Evolutionary conservation across 768 basidiomycete species (phyloP).

Genomic region (Suillus occidentalis): DNA sequence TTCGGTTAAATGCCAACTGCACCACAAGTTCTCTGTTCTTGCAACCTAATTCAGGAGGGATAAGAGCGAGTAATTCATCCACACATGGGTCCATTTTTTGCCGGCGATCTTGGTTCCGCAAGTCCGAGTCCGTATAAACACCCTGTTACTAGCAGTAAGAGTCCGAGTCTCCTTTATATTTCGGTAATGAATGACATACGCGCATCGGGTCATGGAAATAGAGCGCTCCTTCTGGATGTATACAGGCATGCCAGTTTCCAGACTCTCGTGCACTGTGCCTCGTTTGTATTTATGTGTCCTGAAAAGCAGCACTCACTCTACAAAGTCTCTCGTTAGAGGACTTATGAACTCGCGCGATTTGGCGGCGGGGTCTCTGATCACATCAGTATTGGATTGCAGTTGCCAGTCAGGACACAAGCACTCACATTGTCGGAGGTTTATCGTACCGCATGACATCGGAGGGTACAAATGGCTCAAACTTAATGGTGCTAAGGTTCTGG

Average conservation of each 20-base stretch:
- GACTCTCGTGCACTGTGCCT: background rate
- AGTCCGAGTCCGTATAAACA: conserved; percentile 48
- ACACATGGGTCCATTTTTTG: background rate
- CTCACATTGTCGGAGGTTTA: background rate
- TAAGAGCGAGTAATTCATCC: background rate
- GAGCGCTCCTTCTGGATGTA: conserved; percentile 56
- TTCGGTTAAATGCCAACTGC: background rate
- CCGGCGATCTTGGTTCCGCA: conserved; percentile 18
- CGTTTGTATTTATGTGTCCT: no score
- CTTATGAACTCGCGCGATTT: background rate
- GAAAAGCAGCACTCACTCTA: background rate
- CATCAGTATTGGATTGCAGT: background rate
- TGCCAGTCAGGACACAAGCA: no score
- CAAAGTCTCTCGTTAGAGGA: background rate
- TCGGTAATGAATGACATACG: conserved; percentile 25
- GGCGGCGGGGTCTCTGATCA: background rate
- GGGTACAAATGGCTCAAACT: background rate
- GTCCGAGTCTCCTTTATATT: background rate
- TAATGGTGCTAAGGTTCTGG: background rate
- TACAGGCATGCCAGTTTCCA: conserved; percentile 37
- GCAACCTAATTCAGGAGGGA: background rate
- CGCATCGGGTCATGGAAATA: conserved; percentile 48
- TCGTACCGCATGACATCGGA: conserved; percentile 2
- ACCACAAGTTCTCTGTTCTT: background rate
- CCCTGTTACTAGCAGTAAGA: conserved; percentile 27